These are phyloP conservation scores for Mortierella antarctica DNA, from an alignment of 192 early-diverging fungal genomes.

Conservation along the genomic window DNA sequence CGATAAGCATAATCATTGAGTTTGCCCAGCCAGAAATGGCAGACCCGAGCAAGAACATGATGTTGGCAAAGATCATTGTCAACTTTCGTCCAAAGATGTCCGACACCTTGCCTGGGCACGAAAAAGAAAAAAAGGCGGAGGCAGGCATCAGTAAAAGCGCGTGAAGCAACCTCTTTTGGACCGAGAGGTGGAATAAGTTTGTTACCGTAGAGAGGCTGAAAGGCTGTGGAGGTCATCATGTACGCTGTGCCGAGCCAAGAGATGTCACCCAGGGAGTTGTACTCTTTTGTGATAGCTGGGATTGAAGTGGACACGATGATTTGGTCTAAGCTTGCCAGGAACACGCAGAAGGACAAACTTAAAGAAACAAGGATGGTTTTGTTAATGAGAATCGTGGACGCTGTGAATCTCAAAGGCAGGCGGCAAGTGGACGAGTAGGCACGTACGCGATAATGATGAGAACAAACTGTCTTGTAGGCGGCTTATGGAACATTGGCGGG, in stretches of 20 bases:
- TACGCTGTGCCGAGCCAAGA: slow-evolving; percentile 75
- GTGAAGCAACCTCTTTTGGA: neutral
- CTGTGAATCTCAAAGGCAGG: neutral
- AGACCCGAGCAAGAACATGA: slow-evolving; percentile 64
- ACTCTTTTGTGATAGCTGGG: slow-evolving; percentile 69
- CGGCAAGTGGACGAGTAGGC: no score
- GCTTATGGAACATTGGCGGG: slow-evolving; percentile 23
- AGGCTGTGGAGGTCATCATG: slow-evolving; percentile 64
- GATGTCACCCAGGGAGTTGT: slow-evolving; percentile 65
- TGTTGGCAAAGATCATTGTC: slow-evolving; percentile 60
- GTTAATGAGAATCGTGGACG: neutral
- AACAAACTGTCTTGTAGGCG: slow-evolving; percentile 18
- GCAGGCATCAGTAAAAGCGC: neutral
- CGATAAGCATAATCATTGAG: slow-evolving; percentile 73
- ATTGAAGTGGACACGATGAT: slow-evolving; percentile 81
- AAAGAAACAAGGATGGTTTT: neutral
- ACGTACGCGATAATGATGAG: slow-evolving; percentile 34
- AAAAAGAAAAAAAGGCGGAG: neutral
- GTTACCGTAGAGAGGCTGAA: slow-evolving; percentile 60
- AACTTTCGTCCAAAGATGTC: slow-evolving; percentile 85
- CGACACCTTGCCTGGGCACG: slow-evolving; percentile 76
- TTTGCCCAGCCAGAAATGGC: slow-evolving; percentile 62
- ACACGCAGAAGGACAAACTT: slow-evolving; percentile 60
- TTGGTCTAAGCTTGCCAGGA: slow-evolving; percentile 74
- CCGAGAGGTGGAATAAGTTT: neutral